A percentile compares a stretch with the other conserved stretches of the same genome.
Conservation (phyloP, 1,284 basidiomycete species). For the Ceratobasidium papillatum region DNA sequence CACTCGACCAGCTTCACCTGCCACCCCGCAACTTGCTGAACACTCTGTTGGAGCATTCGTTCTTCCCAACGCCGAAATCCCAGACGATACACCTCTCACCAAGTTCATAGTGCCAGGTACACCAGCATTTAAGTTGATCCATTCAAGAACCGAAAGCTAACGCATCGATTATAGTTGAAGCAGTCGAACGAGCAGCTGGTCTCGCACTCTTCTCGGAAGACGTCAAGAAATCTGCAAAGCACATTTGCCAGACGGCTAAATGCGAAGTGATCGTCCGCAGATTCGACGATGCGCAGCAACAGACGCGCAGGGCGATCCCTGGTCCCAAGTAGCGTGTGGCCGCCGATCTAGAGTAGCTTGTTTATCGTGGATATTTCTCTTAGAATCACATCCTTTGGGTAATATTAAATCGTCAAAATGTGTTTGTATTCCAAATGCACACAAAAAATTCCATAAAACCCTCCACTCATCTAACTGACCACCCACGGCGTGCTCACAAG, state of each 20-base stretch:
- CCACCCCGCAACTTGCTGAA: conserved; percentile 74
- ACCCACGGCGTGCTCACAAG: conserved; percentile 83
- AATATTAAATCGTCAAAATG: conserved; percentile 1
- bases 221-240: conserved; percentile 81
- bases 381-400: background rate
- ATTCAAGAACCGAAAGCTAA: conserved; percentile 1
- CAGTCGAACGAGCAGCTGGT: conserved; percentile 91
- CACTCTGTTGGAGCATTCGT: conserved; percentile 93
- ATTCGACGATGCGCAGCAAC: conserved; percentile 88
- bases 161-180: conserved; percentile 67
- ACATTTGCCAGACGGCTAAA: conserved; percentile 86
- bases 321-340: conserved; percentile 53
- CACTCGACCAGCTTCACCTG: conserved; percentile 75
- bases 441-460: background rate
- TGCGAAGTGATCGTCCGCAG: conserved; percentile 85
- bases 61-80: conserved; percentile 88
- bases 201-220: conserved; percentile 87
- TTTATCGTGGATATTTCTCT: background rate
- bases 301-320: conserved; percentile 61
- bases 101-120: conserved; percentile 82
- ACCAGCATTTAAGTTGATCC: conserved; percentile 46
- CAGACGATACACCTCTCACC: conserved; percentile 81
- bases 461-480: background rate
- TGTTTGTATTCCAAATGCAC: conserved; percentile 36
- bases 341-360: background rate